phyloP scores from a whole-genome alignment of 768 basidiomycete species.

The Leccinum subgranulosum region DNA sequence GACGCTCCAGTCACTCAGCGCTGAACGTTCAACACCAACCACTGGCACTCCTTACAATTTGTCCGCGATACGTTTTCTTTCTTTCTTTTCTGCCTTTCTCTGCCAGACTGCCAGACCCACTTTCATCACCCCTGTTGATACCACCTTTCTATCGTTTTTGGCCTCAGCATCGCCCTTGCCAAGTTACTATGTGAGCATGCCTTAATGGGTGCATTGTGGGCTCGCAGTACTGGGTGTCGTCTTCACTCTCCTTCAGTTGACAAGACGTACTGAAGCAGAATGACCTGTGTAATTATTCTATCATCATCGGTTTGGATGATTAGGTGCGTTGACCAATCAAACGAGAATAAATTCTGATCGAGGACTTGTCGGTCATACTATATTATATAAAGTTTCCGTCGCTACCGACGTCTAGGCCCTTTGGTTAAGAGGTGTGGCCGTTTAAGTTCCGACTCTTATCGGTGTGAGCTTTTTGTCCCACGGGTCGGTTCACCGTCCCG shows the following conservation, averaged over 20 bases:
- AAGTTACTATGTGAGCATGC: neutral
- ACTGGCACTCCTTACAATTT: conserved; percentile 3
- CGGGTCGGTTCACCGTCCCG: too few species aligned
- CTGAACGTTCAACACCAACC: conserved; percentile 6
- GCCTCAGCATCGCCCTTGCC: neutral
- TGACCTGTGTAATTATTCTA: neutral
- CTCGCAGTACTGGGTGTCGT: conserved; percentile 10
- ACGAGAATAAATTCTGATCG: too few species aligned
- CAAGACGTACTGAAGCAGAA: neutral
- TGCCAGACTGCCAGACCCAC: conserved; percentile 7
- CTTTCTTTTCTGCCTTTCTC: conserved; percentile 9
- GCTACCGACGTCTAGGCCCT: too few species aligned
- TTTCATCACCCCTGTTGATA: neutral
- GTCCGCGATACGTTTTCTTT: conserved; percentile 14
- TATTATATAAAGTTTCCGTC: too few species aligned
- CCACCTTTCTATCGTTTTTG: too few species aligned
- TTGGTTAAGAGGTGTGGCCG: too few species aligned
- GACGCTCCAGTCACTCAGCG: neutral
- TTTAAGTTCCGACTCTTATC: too few species aligned
- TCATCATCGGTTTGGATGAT: too few species aligned
- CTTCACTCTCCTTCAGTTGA: neutral
- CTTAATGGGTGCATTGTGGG: conserved; percentile 9
- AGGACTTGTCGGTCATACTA: too few species aligned
- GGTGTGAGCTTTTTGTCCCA: too few species aligned
- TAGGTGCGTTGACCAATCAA: neutral